phyloP scores from a whole-genome alignment of 768 basidiomycete species.

The Cystobasidiopsis lactophilus region DNA sequence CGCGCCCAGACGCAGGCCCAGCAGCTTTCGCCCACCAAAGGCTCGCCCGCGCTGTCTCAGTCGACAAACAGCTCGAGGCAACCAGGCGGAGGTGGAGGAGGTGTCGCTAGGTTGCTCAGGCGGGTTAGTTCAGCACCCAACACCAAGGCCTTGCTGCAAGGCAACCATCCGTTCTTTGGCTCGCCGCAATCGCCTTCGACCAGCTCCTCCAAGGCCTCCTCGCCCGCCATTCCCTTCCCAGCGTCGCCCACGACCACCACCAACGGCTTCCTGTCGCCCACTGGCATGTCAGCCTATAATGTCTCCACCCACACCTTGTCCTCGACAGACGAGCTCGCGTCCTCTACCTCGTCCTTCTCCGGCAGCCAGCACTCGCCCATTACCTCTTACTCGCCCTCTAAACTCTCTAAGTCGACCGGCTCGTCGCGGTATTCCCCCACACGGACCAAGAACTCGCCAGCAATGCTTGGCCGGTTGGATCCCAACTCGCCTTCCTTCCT shows the following conservation, averaged over 20 bases:
- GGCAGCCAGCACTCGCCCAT: conserved; percentile 8
- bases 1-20: too few relatives aligned
- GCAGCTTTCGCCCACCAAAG: too few relatives aligned
- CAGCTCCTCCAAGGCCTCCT: too few relatives aligned
- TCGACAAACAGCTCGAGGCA: too few relatives aligned
- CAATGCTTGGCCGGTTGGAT: neutral
- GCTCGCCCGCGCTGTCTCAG: too few relatives aligned
- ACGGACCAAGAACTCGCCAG: neutral
- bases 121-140: conserved; percentile 94
- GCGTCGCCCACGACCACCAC: conserved; percentile 32
- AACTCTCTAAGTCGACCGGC: conserved; percentile 1
- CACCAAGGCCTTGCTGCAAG: conserved; percentile 61
- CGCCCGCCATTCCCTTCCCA: conserved; percentile 21
- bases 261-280: conserved; percentile 23
- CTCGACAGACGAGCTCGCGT: conserved; percentile 43
- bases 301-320: conserved; percentile 55
- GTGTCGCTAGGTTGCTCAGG: conserved; percentile 45
- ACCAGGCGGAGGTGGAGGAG: neutral
- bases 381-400: conserved; percentile 5
- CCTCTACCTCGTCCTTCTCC: conserved; percentile 6
- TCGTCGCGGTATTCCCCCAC: neutral
- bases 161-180: conserved; percentile 10
- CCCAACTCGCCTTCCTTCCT: neutral
- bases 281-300: conserved; percentile 17
- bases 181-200: neutral